Evolutionary conservation across 2,329 filamentous ascomycete genomes (phyloP).

Genomic region (Epichloe aotearoae): DNA sequence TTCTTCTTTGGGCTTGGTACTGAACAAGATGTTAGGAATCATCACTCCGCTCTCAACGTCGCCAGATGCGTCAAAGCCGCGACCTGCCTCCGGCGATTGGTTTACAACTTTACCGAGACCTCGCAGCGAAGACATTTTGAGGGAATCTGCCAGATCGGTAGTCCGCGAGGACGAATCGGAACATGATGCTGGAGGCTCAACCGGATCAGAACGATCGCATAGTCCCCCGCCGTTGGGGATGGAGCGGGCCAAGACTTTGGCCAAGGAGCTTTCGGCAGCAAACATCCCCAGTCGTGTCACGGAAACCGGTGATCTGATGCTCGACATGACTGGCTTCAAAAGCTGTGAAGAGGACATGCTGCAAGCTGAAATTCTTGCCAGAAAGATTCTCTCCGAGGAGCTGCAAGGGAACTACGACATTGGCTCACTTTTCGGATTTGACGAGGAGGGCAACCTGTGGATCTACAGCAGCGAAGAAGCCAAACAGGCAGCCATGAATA

Average conservation of each 20-base stretch:
- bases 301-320: slow-evolving; percentile 84
- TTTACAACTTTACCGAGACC: slow-evolving; percentile 28
- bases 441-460: slow-evolving; percentile 96
- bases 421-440: slow-evolving; percentile 84
- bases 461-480: slow-evolving; percentile 97
- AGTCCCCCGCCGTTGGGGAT: slow-evolving; percentile 69
- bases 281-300: slow-evolving; percentile 93
- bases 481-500: slow-evolving; percentile 73
- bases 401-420: slow-evolving; percentile 93
- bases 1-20: neutral
- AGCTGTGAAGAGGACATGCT: slow-evolving; percentile 85
- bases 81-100: slow-evolving; percentile 39
- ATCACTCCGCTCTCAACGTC: slow-evolving; percentile 41
- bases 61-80: slow-evolving; percentile 33
- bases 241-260: slow-evolving; percentile 69
- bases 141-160: slow-evolving; percentile 28
- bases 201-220: slow-evolving; percentile 46
- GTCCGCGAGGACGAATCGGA: slow-evolving; percentile 23
- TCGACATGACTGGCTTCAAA: slow-evolving; percentile 97
- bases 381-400: slow-evolving; percentile 85
- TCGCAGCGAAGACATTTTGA: slow-evolving; percentile 42
- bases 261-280: slow-evolving; percentile 72
- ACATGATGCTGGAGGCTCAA: slow-evolving; percentile 19
- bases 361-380: slow-evolving; percentile 81
- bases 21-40: slow-evolving; percentile 22